Evolutionary conservation across 1,284 basidiomycete species (phyloP).

Genomic region (Fomitopsis palustris): DNA sequence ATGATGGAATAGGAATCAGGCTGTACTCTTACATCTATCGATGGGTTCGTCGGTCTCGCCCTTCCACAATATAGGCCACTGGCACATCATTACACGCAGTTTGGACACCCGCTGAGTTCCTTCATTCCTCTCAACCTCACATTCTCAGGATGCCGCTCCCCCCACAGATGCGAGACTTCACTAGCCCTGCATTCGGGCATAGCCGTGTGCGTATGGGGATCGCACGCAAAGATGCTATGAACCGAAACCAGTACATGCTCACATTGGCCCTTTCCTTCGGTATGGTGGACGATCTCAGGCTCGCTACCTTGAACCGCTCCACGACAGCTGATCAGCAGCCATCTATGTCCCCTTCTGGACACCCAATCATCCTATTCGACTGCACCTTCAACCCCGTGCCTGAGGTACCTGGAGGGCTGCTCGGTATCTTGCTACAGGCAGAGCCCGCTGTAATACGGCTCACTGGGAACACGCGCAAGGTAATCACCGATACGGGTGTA

Average conservation of each 20-base stretch:
- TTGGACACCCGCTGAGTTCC: no score
- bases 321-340: neutral
- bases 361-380: neutral
- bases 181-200: neutral
- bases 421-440: neutral
- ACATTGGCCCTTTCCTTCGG: neutral
- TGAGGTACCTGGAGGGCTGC: neutral
- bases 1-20: no score
- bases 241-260: neutral
- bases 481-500: neutral
- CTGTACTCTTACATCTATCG: no score
- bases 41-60: no score
- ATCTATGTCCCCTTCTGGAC: neutral
- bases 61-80: no score
- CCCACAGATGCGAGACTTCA: neutral
- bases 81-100: no score
- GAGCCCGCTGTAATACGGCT: neutral
- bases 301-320: neutral
- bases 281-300: neutral
- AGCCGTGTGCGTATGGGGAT: neutral
- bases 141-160: no score
- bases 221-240: neutral
- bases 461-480: neutral
- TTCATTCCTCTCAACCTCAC: no score
- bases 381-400: neutral